Percentiles rank a stretch among this genome's conserved stretches.
Evolutionary conservation across 805 yeast species (phyloP).

Genomic region (Debaryomyces hansenii): DNA sequence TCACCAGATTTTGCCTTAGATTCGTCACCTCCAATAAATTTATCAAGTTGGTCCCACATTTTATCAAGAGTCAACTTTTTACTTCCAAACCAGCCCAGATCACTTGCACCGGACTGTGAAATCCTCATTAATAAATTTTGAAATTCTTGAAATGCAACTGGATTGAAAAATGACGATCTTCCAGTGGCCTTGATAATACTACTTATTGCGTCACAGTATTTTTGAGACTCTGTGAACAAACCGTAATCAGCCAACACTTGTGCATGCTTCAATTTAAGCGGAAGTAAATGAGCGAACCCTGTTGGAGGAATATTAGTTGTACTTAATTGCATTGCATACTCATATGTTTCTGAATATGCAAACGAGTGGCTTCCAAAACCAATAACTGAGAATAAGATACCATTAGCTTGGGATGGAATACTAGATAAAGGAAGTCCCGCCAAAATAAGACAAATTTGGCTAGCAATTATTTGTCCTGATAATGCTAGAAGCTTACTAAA

Average conservation of each 20-base stretch:
- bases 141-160: constrained; percentile 26
- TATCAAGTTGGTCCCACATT: constrained; percentile 87
- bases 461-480: constrained; percentile 30
- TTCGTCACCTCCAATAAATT: constrained; percentile 85
- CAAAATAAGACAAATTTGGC: constrained; percentile 47
- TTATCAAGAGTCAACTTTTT: constrained; percentile 70
- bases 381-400: constrained; percentile 38
- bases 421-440: constrained; percentile 47
- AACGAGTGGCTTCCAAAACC: constrained; percentile 33
- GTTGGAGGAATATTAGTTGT: constrained; percentile 32
- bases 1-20: constrained; percentile 34
- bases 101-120: constrained; percentile 40
- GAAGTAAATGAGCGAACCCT: constrained; percentile 54
- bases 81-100: constrained; percentile 72
- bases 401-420: constrained; percentile 18
- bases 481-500: constrained; percentile 49
- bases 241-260: constrained; percentile 70
- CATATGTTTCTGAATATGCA: constrained; percentile 70
- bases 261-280: constrained; percentile 68
- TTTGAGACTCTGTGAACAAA: constrained; percentile 54
- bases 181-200: constrained; percentile 28
- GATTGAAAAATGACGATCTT: constrained; percentile 29
- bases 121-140: constrained; percentile 45
- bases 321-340: constrained; percentile 41
- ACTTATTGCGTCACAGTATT: constrained; percentile 55